These are phyloP conservation scores for Ambrosiella xylebori DNA, from an alignment of 2,329 filamentous ascomycete genomes.

Conservation along the genomic window DNA sequence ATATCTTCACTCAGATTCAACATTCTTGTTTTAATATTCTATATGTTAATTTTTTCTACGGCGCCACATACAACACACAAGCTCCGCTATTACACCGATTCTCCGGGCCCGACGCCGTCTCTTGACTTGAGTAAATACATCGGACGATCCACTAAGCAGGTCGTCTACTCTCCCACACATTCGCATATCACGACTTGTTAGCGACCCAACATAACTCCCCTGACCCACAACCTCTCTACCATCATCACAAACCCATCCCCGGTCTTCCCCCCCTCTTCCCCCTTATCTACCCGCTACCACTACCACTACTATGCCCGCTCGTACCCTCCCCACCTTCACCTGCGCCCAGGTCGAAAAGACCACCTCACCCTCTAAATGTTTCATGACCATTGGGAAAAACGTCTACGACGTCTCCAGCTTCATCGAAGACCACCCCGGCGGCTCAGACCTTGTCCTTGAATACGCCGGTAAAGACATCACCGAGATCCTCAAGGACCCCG, in stretches of 20 bases:
- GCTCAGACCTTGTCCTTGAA: conserved; percentile 71
- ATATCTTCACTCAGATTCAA: background rate
- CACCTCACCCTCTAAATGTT: conserved; percentile 69
- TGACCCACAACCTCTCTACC: background rate
- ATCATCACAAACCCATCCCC: background rate
- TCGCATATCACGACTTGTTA: background rate
- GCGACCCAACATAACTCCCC: background rate
- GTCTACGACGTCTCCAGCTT: conserved; percentile 95
- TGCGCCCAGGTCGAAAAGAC: conserved; percentile 65
- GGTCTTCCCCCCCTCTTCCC: conserved; percentile 6
- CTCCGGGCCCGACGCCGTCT: too few species aligned
- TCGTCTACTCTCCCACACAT: background rate
- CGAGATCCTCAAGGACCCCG: conserved; percentile 37
- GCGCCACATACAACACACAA: too few species aligned
- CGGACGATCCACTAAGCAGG: too few species aligned
- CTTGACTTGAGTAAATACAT: background rate
- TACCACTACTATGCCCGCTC: conserved; percentile 36
- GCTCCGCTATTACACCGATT: too few species aligned
- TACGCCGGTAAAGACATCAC: conserved; percentile 53
- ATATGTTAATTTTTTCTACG: too few species aligned
- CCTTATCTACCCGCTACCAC: background rate
- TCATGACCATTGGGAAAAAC: conserved; percentile 74
- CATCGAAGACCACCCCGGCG: conserved; percentile 76
- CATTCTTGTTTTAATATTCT: too few species aligned
- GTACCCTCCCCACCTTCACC: conserved; percentile 65